Conservation (phyloP, 768 basidiomycete genomes). For the Tylopilus sp. region DNA sequence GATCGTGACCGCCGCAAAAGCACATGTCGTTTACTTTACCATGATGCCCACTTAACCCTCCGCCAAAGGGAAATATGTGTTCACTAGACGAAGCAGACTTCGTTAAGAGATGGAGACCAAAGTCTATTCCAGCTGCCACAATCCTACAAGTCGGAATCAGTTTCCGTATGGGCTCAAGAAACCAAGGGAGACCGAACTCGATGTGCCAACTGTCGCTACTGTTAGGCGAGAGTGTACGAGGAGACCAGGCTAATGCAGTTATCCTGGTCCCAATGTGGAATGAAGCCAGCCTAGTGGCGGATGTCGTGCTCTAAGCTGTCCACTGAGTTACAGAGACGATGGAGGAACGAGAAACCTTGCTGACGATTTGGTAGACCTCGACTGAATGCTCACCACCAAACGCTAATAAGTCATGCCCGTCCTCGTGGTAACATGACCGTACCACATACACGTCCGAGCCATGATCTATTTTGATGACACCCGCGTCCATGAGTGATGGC, state of each 20-base stretch:
- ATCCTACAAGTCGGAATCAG: constrained; percentile 44
- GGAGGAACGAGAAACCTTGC: constrained; percentile 23
- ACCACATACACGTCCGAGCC: constrained; percentile 59
- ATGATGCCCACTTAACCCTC: constrained; percentile 79
- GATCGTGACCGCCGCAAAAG: constrained; percentile 72
- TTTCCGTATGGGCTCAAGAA: constrained; percentile 1
- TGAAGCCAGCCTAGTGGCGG: constrained; percentile 54
- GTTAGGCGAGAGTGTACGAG: constrained; percentile 63
- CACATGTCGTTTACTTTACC: constrained; percentile 73
- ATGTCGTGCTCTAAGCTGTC: constrained; percentile 37
- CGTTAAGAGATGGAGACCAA: constrained; percentile 66
- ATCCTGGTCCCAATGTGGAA: constrained; percentile 71
- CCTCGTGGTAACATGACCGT: constrained; percentile 59
- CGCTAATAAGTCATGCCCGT: constrained; percentile 65
- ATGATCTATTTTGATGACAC: constrained; percentile 53
- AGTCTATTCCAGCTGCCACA: constrained; percentile 63
- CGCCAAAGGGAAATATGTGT: constrained; percentile 66
- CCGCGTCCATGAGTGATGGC: constrained; percentile 42
- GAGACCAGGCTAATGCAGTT: constrained; percentile 78
- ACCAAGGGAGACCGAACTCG: constrained; percentile 47
- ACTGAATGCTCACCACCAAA: constrained; percentile 72
- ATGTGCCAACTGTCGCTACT: constrained; percentile 63
- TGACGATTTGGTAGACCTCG: constrained; percentile 62
- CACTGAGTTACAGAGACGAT: constrained; percentile 6
- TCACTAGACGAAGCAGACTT: constrained; percentile 49